Conservation (phyloP, 352 stramenopile species). For the Phytophthora sansomeana region DNA sequence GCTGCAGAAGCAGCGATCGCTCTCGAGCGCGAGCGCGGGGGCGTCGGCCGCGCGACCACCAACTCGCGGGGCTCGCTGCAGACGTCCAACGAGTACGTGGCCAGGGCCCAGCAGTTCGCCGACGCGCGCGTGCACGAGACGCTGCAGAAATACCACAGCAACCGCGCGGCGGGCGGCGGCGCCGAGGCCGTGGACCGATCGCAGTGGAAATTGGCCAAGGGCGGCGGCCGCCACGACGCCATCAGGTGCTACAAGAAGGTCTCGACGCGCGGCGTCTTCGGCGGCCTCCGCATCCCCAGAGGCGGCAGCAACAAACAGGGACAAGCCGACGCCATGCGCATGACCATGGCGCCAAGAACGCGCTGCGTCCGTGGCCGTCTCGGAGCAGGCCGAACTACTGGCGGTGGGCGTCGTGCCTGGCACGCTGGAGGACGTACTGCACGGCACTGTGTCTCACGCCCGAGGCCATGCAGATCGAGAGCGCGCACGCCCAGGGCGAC, state of each 20-base stretch:
- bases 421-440: constrained; percentile 56
- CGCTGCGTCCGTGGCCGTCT: constrained; percentile 19
- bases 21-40: constrained; percentile 19
- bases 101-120: constrained; percentile 42
- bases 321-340: constrained; percentile 13
- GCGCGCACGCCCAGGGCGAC: constrained; percentile 49
- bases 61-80: constrained; percentile 34
- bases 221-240: constrained; percentile 43
- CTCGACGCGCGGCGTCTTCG: constrained; percentile 18
- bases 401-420: constrained; percentile 47
- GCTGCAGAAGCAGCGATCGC: constrained; percentile 19
- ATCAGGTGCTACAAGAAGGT: constrained; percentile 55
- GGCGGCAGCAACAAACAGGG: constrained; percentile 7
- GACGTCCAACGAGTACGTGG: constrained; percentile 42
- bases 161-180: constrained; percentile 34
- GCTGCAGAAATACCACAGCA: constrained; percentile 50
- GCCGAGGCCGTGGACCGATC: constrained; percentile 39
- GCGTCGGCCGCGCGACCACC: constrained; percentile 7
- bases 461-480: constrained; percentile 71
- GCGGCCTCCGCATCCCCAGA: constrained; percentile 16
- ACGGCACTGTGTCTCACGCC: constrained; percentile 60
- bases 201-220: constrained; percentile 54
- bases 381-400: constrained; percentile 47
- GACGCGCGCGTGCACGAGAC: constrained; percentile 40
- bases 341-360: constrained; percentile 32